Evolutionary conservation across 179 eudicot species (phyloP).

Genomic region (Monotropa hypopitys): DNA sequence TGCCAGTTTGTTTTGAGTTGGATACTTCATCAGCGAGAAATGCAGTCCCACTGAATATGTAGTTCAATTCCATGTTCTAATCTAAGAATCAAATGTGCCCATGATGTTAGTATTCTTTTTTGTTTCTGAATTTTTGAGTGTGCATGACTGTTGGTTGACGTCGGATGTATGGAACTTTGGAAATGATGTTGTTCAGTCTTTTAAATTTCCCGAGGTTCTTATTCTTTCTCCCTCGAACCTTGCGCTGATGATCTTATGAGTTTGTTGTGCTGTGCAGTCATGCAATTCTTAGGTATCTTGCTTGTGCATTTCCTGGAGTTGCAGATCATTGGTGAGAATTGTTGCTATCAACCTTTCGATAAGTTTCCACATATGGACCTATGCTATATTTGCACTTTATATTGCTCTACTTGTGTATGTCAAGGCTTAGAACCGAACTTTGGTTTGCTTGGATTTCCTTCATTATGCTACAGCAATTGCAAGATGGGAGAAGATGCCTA

Average conservation of each 20-base stretch:
- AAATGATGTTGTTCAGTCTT: neutral
- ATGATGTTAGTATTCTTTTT: neutral
- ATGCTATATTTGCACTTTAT: neutral
- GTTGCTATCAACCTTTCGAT: neutral
- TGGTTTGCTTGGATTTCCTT: neutral
- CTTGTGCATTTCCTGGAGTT: conserved; percentile 75
- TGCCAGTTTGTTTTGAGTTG: no score
- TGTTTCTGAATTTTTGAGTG: neutral
- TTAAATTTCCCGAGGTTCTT: neutral
- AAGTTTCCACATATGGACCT: neutral
- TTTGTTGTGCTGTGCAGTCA: conserved; percentile 45
- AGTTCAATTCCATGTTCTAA: neutral
- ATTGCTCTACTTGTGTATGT: neutral
- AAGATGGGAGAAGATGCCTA: neutral
- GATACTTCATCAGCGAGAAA: no score
- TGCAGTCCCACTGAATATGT: neutral
- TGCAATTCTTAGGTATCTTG: conserved; percentile 72
- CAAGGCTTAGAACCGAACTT: neutral
- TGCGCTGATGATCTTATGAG: neutral
- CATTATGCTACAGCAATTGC: neutral
- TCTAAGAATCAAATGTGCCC: neutral
- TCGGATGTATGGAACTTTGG: neutral
- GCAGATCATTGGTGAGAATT: conserved; percentile 78
- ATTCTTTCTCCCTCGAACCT: neutral
- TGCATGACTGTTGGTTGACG: neutral